A percentile compares a stretch with the other conserved stretches of the same genome.
Evolutionary conservation across 2,329 filamentous ascomycete genomes (phyloP).

Genomic region (Colletotrichum orchidophilum): DNA sequence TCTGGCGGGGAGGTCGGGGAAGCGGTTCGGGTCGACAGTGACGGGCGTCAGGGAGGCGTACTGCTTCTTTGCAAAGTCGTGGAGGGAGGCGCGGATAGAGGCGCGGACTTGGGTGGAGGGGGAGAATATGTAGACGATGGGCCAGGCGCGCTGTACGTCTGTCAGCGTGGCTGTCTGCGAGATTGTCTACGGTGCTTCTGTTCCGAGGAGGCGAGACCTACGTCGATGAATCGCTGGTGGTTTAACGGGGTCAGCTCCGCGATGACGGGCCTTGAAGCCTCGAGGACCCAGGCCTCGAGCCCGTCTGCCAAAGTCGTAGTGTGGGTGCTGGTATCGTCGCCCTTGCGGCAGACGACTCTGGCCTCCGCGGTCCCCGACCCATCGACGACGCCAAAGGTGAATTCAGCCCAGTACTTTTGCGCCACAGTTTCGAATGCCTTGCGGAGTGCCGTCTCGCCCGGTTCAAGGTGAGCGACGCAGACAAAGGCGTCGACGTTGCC

Average conservation of each 20-base stretch:
- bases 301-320: conserved; percentile 34
- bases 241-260: conserved; percentile 45
- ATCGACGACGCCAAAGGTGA: conserved; percentile 43
- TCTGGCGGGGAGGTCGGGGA: conserved; percentile 44
- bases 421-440: conserved; percentile 40
- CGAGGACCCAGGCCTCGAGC: conserved; percentile 41
- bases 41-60: conserved; percentile 47
- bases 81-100: conserved; percentile 40
- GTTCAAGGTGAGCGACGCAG: conserved; percentile 42
- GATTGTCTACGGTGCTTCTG: not conserved
- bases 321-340: conserved; percentile 40
- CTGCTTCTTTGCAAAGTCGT: conserved; percentile 44
- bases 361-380: conserved; percentile 32
- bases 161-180: too few relatives aligned
- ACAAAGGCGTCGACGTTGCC: conserved; percentile 43
- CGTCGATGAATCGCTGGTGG: conserved; percentile 45
- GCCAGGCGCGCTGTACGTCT: conserved; percentile 43
- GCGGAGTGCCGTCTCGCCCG: conserved; percentile 34
- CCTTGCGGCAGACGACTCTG: conserved; percentile 43
- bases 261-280: conserved; percentile 42
- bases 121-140: conserved; percentile 50
- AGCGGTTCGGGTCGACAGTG: conserved; percentile 46
- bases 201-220: conserved; percentile 35
- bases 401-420: conserved; percentile 42
- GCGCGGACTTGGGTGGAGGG: conserved; percentile 41